Percentiles rank a stretch among this genome's conserved stretches.
Evolutionary conservation across 148 eudicot genomes (phyloP).

Genomic region (Cornus controversa): DNA sequence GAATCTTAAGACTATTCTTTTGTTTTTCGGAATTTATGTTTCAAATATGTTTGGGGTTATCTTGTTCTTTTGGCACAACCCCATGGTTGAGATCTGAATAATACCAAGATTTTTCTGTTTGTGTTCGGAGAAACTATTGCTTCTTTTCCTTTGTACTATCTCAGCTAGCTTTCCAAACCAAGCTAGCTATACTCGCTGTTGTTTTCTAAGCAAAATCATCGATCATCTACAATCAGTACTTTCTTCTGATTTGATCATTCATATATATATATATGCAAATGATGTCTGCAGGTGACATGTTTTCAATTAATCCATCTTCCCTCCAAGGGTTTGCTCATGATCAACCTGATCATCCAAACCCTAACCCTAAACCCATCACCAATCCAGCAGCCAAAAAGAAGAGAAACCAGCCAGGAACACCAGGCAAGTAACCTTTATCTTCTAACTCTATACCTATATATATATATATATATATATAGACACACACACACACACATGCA

Average conservation of each 20-base stretch:
- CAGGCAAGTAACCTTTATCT: slow-evolving; percentile 37
- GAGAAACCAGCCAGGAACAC: slow-evolving; percentile 71
- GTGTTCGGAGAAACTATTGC: slow-evolving; percentile 30
- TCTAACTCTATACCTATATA: background rate
- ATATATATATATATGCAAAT: no score
- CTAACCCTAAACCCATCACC: slow-evolving; percentile 42
- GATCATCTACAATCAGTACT: background rate
- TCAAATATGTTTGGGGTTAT: slow-evolving; percentile 22
- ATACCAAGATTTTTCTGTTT: slow-evolving; percentile 41
- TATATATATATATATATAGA: background rate
- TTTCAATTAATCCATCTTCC: slow-evolving; percentile 39
- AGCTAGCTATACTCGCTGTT: no score
- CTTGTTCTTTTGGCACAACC: slow-evolving; percentile 52
- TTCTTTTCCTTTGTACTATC: slow-evolving; percentile 13
- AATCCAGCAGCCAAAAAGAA: slow-evolving; percentile 46
- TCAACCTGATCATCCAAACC: slow-evolving; percentile 25
- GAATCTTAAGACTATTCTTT: slow-evolving; percentile 17
- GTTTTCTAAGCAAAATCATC: slow-evolving; percentile 4
- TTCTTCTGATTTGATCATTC: background rate
- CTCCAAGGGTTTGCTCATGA: slow-evolving; percentile 30
- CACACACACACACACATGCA: background rate
- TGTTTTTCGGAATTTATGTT: slow-evolving; percentile 8
- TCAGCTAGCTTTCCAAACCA: no score
- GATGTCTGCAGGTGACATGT: slow-evolving; percentile 32
- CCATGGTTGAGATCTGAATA: slow-evolving; percentile 34